phyloP scores from a whole-genome alignment of 768 basidiomycete species.

The Kwoniella europaea region DNA sequence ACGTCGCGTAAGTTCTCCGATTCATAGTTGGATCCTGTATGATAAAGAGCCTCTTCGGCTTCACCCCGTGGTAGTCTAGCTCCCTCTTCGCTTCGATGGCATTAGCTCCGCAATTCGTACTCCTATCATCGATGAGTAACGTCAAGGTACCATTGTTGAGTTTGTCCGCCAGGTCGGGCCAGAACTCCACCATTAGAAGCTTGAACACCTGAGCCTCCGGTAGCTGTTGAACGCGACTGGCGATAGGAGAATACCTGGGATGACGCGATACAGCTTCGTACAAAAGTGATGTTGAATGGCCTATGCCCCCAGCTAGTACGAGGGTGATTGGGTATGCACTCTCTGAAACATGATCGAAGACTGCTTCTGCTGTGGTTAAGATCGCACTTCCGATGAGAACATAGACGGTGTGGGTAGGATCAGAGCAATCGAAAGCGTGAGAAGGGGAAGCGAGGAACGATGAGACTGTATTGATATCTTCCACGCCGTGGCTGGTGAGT shows the following conservation, averaged over 20 bases:
- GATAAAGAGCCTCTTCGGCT: constrained; percentile 12
- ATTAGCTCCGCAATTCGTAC: constrained; percentile 31
- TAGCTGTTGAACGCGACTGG: background rate
- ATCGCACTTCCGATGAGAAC: constrained; percentile 21
- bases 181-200: constrained; percentile 11
- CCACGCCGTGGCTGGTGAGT: background rate
- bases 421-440: background rate
- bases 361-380: constrained; percentile 6
- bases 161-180: constrained; percentile 4
- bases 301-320: constrained; percentile 24
- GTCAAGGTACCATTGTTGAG: constrained; percentile 4
- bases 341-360: constrained; percentile 11
- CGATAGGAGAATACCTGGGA: constrained; percentile 12
- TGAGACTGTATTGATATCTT: constrained; percentile 18
- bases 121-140: constrained; percentile 22
- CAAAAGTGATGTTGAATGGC: constrained; percentile 25
- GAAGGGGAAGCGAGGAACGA: constrained; percentile 15
- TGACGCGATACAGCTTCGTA: constrained; percentile 21
- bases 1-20: constrained; percentile 22
- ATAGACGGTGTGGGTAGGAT: constrained; percentile 9
- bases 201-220: constrained; percentile 16
- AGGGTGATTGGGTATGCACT: constrained; percentile 8
- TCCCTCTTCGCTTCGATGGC: constrained; percentile 8
- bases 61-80: constrained; percentile 5
- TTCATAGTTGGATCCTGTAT: constrained; percentile 33